phyloP scores from a whole-genome alignment of 2,329 filamentous ascomycete genomes.

The Cladophialophora psammophila region DNA sequence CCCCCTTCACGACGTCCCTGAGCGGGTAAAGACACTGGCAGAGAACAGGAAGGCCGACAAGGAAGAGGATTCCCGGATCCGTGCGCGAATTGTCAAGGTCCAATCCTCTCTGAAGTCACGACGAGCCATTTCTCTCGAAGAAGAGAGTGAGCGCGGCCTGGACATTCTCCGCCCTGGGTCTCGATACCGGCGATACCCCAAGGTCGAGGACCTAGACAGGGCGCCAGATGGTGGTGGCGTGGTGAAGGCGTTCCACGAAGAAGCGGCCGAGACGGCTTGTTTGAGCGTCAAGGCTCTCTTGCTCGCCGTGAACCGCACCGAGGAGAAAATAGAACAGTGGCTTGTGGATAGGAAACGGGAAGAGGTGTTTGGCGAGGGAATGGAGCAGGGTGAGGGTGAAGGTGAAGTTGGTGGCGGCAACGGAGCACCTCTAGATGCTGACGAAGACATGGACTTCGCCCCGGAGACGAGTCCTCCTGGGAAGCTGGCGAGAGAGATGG shows the following conservation, averaged over 20 bases:
- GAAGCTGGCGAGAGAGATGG: constrained; percentile 24
- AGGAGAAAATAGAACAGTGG: constrained; percentile 54
- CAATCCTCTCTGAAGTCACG: constrained; percentile 53
- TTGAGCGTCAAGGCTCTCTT: constrained; percentile 60
- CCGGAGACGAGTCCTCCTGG: constrained; percentile 28
- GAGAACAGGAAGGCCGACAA: constrained; percentile 28
- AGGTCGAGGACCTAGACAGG: constrained; percentile 53
- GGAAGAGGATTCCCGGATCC: constrained; percentile 36
- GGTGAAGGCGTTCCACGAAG: constrained; percentile 59
- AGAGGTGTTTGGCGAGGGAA: constrained; percentile 34
- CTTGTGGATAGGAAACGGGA: constrained; percentile 47
- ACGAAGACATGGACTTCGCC: constrained; percentile 4
- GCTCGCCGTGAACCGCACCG: constrained; percentile 58
- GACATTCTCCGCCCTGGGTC: constrained; percentile 57
- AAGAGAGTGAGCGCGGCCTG: constrained; percentile 43
- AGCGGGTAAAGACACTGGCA: constrained; percentile 13
- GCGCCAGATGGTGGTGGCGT: constrained; percentile 43
- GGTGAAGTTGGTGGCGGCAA: not conserved
- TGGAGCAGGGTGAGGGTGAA: not conserved
- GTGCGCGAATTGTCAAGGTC: constrained; percentile 47
- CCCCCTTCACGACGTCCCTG: constrained; percentile 27
- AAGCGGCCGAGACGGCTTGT: constrained; percentile 59
- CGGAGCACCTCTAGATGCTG: not conserved
- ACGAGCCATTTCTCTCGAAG: constrained; percentile 42
- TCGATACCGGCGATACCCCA: constrained; percentile 59